Conservation (phyloP, 164 flowering plant species). For the Liriodendron chinense region DNA sequence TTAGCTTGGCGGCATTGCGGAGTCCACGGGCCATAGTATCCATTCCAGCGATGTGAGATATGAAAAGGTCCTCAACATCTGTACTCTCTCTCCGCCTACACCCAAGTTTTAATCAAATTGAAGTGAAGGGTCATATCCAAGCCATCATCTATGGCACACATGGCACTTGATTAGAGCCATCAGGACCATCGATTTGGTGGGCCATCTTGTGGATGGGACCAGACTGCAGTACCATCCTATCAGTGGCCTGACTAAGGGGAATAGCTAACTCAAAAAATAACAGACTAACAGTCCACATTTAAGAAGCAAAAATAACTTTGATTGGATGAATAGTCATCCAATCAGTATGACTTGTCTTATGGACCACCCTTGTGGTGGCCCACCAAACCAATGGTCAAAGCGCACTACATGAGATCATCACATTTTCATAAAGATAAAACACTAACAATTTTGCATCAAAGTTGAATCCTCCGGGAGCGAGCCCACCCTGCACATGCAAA, state of each 20-base stretch:
- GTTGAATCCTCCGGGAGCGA: constrained; percentile 98
- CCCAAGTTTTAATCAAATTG: background rate
- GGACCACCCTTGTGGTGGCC: too few relatives aligned
- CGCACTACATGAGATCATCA: too few relatives aligned
- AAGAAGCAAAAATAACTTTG: too few relatives aligned
- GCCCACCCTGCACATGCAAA: constrained; percentile 63
- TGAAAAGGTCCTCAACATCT: constrained; percentile 93
- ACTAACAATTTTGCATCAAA: constrained; percentile 96
- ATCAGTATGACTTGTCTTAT: too few relatives aligned
- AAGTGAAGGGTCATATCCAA: background rate
- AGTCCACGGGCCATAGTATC: constrained; percentile 97
- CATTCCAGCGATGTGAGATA: constrained; percentile 93
- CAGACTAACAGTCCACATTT: too few relatives aligned
- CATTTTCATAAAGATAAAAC: background rate
- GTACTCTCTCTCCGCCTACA: constrained; percentile 95
- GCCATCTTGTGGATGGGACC: background rate
- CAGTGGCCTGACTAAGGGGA: background rate
- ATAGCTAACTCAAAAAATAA: too few relatives aligned
- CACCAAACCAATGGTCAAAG: too few relatives aligned
- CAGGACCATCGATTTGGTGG: background rate
- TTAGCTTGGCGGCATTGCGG: constrained; percentile 78
- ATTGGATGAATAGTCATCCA: too few relatives aligned
- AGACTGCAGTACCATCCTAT: background rate
- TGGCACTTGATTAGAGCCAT: too few relatives aligned
- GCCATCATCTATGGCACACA: too few relatives aligned